Percentiles rank a stretch among this genome's conserved stretches.
Conservation (phyloP, 352 stramenopile genomes). For the Discostella stelligera region DNA sequence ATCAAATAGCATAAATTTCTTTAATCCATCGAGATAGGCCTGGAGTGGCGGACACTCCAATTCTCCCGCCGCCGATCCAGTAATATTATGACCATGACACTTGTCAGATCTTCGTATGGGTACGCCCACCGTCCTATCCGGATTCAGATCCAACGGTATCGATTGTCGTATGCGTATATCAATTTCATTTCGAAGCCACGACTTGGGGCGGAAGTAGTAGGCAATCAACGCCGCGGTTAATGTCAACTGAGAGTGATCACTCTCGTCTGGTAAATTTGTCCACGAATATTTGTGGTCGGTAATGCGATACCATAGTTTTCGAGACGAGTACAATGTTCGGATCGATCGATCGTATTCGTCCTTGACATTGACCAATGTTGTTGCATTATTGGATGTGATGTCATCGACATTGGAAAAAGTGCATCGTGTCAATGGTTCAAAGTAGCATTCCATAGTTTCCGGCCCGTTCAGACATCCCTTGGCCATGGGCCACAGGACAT, state of each 20-base stretch:
- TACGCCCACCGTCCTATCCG: conserved; percentile 44
- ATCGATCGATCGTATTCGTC: conserved; percentile 44
- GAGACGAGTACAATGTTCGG: conserved; percentile 38
- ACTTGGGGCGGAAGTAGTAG: conserved; percentile 42
- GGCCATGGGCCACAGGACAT: conserved; percentile 42
- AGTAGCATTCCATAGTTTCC: conserved; percentile 52
- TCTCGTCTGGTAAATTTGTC: conserved; percentile 11
- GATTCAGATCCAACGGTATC: conserved; percentile 39
- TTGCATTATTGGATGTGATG: neutral
- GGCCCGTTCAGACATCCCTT: conserved; percentile 38
- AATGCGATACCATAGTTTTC: conserved; percentile 22
- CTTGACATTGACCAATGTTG: conserved; percentile 7
- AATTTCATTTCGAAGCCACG: conserved; percentile 39
- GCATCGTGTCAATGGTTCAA: conserved; percentile 37
- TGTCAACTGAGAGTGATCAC: conserved; percentile 20
- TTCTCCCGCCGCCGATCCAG: conserved; percentile 41
- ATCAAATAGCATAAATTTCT: conserved; percentile 42
- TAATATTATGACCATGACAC: conserved; percentile 44
- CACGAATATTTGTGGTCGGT: conserved; percentile 30
- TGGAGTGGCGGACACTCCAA: conserved; percentile 37
- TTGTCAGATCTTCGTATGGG: conserved; percentile 49
- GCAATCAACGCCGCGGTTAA: conserved; percentile 32
- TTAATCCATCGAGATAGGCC: conserved; percentile 29
- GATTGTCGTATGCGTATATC: conserved; percentile 29
- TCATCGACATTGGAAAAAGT: conserved; percentile 34